Conservation (phyloP, 305 asterid genomes). For the Solanum aculeatissimum region DNA sequence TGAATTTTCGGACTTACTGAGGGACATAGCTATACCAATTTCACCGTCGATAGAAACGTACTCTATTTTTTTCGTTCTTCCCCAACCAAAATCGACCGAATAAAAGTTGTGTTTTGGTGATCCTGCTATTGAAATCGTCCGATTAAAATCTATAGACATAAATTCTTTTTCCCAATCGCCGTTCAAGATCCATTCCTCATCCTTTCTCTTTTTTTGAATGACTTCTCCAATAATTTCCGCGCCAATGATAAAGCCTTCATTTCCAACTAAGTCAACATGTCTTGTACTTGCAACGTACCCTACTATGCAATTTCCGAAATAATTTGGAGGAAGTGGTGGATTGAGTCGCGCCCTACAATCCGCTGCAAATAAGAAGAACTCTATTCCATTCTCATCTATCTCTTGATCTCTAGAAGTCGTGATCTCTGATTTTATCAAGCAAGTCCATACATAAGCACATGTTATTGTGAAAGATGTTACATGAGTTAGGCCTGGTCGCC, state of each 20-base stretch:
- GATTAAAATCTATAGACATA: not conserved
- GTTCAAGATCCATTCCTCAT: not conserved
- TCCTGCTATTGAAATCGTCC: constrained; percentile 12
- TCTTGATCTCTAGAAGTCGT: not conserved
- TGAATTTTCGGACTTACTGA: not conserved
- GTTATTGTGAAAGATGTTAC: constrained; percentile 3
- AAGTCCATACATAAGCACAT: constrained; percentile 2
- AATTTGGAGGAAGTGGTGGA: constrained; percentile 16
- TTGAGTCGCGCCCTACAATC: constrained; percentile 12
- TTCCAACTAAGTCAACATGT: not conserved
- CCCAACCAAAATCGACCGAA: constrained; percentile 30
- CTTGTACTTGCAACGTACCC: not conserved
- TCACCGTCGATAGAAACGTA: not conserved
- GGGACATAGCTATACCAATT: not conserved
- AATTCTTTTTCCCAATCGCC: not conserved
- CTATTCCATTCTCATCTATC: constrained; percentile 2
- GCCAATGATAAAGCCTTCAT: not conserved
- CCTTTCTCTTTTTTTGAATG: not conserved
- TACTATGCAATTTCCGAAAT: constrained; percentile 22
- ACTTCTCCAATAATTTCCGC: not conserved
- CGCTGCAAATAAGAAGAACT: not conserved
- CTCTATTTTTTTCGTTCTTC: constrained; percentile 27
- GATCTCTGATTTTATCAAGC: constrained; percentile 8
- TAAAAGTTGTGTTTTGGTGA: constrained; percentile 29
- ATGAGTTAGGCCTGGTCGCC: not conserved